Conservation (phyloP, 371 early-diverging fungal species). For the Funneliformis caledonium region DNA sequence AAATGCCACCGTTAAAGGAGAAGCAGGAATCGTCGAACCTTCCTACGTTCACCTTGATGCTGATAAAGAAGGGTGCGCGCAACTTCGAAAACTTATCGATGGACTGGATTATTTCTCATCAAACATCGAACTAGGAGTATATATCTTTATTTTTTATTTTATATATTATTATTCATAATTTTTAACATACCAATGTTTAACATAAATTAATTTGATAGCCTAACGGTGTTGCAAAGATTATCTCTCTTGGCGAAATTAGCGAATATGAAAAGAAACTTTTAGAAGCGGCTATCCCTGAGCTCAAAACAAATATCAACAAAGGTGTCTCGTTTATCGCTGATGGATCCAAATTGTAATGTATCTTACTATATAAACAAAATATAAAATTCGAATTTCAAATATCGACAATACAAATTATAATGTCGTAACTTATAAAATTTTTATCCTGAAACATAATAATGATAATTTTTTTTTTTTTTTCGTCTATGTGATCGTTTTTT, state of each 20-base stretch:
- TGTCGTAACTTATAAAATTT: too few species aligned
- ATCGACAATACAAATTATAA: background rate
- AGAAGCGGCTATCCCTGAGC: slow-evolving; percentile 71
- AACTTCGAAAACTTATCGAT: slow-evolving; percentile 41
- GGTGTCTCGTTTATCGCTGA: slow-evolving; percentile 58
- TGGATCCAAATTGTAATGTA: slow-evolving; percentile 21
- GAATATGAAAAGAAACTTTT: slow-evolving; percentile 75
- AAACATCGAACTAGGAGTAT: slow-evolving; percentile 80
- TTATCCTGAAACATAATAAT: too few species aligned
- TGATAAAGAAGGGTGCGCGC: slow-evolving; percentile 46
- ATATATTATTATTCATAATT: background rate
- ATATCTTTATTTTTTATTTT: slow-evolving; percentile 30
- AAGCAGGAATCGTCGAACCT: slow-evolving; percentile 73
- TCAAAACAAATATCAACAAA: slow-evolving; percentile 80
- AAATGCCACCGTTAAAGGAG: slow-evolving; percentile 68
- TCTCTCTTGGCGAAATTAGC: slow-evolving; percentile 68
- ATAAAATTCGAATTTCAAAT: background rate
- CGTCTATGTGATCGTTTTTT: too few species aligned
- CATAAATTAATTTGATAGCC: slow-evolving; percentile 40
- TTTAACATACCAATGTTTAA: background rate
- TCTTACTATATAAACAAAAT: background rate
- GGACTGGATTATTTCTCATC: slow-evolving; percentile 82
- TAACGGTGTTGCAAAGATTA: slow-evolving; percentile 74
- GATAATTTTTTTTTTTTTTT: too few species aligned
- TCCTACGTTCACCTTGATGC: slow-evolving; percentile 75